Evolutionary conservation across 768 basidiomycete species (phyloP).

Genomic region (Amanita thiersii): DNA sequence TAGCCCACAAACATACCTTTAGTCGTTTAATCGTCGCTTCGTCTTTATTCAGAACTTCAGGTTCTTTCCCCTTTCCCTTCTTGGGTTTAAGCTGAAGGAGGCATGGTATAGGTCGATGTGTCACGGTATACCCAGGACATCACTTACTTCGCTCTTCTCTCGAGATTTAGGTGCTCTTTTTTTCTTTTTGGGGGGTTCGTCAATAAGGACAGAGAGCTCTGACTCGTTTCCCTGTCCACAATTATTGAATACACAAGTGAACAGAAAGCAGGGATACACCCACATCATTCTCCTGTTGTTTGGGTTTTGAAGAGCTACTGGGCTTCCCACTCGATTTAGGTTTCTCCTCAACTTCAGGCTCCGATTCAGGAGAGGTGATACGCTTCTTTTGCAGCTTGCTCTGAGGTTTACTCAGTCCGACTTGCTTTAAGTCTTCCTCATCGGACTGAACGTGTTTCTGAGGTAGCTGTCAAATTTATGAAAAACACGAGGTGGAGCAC

Average conservation of each 20-base stretch:
- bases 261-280: not conserved
- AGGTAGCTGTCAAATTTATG: no score
- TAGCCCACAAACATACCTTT: slow-evolving; percentile 53
- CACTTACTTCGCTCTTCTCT: slow-evolving; percentile 18
- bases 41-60: slow-evolving; percentile 37
- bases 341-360: not conserved
- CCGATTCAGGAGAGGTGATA: not conserved
- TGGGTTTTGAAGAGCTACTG: no score
- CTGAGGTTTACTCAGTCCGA: no score
- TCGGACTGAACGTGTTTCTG: no score
- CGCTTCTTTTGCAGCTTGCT: slow-evolving; percentile 1
- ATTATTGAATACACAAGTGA: not conserved
- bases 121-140: not conserved
- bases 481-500: no score
- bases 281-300: not conserved
- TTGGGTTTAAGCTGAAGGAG: no score
- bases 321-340: not conserved
- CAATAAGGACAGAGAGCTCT: slow-evolving; percentile 51
- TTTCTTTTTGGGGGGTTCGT: slow-evolving; percentile 45
- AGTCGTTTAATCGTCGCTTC: slow-evolving; percentile 70
- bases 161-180: slow-evolving; percentile 16
- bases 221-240: slow-evolving; percentile 39
- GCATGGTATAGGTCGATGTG: slow-evolving; percentile 14
- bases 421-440: no score
- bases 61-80: slow-evolving; percentile 23